A percentile compares a stretch with the other conserved stretches of the same genome.
Evolutionary conservation across 1,284 basidiomycete species (phyloP).

Genomic region (Sparassis latifolia): DNA sequence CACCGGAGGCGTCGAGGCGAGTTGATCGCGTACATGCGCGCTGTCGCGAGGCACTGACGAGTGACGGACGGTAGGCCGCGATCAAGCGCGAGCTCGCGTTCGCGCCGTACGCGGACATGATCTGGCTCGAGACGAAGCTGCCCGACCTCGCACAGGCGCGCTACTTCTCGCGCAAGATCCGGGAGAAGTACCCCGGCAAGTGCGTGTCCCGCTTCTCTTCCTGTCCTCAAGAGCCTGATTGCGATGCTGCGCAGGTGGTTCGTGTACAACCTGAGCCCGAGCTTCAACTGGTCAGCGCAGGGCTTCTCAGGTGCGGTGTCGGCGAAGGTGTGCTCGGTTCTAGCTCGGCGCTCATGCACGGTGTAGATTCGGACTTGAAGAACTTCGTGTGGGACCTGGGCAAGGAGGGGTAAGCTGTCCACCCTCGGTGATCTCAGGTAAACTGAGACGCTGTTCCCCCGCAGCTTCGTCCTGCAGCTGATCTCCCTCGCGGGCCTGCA

Average conservation of each 20-base stretch:
- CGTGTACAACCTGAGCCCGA: slow-evolving; percentile 92
- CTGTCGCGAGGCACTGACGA: slow-evolving; percentile 1
- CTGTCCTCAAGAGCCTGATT: neutral
- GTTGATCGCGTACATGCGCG: neutral
- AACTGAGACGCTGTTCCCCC: neutral
- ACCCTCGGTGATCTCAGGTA: neutral
- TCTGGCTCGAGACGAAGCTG: slow-evolving; percentile 89
- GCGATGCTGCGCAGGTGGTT: slow-evolving; percentile 48
- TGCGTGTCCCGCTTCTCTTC: slow-evolving; percentile 16
- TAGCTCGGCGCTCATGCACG: neutral
- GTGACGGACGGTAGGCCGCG: slow-evolving; percentile 44
- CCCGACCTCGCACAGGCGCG: slow-evolving; percentile 80
- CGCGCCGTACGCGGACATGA: slow-evolving; percentile 77
- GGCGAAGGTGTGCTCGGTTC: too few species aligned
- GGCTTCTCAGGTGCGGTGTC: slow-evolving; percentile 63
- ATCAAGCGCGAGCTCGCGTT: slow-evolving; percentile 77
- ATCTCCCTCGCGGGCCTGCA: slow-evolving; percentile 88
- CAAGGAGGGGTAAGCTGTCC: slow-evolving; percentile 66
- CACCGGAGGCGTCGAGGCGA: slow-evolving; percentile 70
- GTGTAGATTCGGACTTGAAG: slow-evolving; percentile 64
- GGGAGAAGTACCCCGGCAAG: slow-evolving; percentile 71
- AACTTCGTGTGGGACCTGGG: slow-evolving; percentile 89
- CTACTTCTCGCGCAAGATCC: slow-evolving; percentile 73
- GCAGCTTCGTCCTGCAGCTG: slow-evolving; percentile 76
- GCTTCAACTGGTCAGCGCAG: slow-evolving; percentile 87